A percentile compares a stretch with the other conserved stretches of the same genome.
Evolutionary conservation across 306 rosid genomes (phyloP).

Genomic region (Citrullus amarus): DNA sequence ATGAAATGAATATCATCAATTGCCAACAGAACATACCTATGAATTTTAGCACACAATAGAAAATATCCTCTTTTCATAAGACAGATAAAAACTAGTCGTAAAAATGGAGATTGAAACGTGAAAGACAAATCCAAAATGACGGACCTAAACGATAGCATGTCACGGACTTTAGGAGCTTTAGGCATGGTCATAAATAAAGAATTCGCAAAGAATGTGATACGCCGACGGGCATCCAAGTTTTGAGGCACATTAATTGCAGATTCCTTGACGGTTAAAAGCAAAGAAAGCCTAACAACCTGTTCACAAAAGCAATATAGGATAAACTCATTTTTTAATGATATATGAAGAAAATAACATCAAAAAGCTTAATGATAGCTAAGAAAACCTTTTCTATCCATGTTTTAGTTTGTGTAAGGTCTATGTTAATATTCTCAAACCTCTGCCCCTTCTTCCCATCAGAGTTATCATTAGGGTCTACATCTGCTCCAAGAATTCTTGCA

Average conservation of each 20-base stretch:
- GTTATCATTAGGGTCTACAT: neutral
- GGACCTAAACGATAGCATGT: slow-evolving; percentile 92
- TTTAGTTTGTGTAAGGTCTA: slow-evolving; percentile 8
- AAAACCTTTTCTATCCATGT: slow-evolving; percentile 74
- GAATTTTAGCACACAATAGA: neutral
- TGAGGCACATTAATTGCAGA: slow-evolving; percentile 96
- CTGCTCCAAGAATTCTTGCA: slow-evolving; percentile 36
- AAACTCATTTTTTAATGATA: slow-evolving; percentile 9
- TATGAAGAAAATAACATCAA: slow-evolving; percentile 5
- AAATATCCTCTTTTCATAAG: neutral
- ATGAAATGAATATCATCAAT: neutral
- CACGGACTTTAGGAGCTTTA: slow-evolving; percentile 73
- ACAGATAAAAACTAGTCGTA: neutral
- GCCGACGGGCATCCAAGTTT: slow-evolving; percentile 95
- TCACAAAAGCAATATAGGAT: slow-evolving; percentile 14
- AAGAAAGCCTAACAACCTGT: slow-evolving; percentile 75
- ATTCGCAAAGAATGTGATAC: slow-evolving; percentile 95
- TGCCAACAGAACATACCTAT: neutral
- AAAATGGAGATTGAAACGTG: neutral
- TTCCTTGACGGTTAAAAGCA: slow-evolving; percentile 90
- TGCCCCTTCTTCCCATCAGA: slow-evolving; percentile 29
- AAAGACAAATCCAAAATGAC: slow-evolving; percentile 16
- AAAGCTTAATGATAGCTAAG: neutral
- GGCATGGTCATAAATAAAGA: slow-evolving; percentile 96
- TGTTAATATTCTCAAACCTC: slow-evolving; percentile 54